Evolutionary conservation across 495 filamentous ascomycete genomes (phyloP).

Genomic region (Neurospora terricola): DNA sequence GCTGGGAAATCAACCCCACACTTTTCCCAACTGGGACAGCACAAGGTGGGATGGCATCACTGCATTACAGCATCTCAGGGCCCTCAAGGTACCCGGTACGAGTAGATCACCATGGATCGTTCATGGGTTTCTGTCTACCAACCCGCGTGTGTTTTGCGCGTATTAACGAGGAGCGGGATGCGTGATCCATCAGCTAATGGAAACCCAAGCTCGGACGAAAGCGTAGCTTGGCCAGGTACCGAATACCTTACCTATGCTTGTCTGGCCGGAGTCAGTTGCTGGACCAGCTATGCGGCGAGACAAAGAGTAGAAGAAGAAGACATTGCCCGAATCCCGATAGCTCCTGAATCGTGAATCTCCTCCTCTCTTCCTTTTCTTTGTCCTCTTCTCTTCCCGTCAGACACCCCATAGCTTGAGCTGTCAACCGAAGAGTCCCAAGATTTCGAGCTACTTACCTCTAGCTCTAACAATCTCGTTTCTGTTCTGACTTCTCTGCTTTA

Average conservation of each 20-base stretch:
- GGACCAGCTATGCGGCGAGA: not conserved
- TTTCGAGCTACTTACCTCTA: not conserved
- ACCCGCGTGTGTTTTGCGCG: not conserved
- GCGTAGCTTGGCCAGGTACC: not conserved
- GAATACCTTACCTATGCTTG: not conserved
- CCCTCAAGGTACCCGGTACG: not conserved
- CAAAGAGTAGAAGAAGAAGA: slow-evolving; percentile 1
- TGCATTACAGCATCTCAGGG: not conserved
- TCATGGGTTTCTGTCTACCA: not conserved
- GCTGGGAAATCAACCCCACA: slow-evolving; percentile 16
- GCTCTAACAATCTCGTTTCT: slow-evolving; percentile 4
- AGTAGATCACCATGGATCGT: not conserved
- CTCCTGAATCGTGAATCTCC: not conserved
- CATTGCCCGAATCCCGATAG: not conserved
- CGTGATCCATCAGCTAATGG: not conserved
- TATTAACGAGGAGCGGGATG: not conserved
- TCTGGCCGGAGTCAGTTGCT: not conserved
- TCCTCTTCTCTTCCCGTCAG: slow-evolving; percentile 3
- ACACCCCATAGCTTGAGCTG: not conserved
- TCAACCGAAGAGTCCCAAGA: not conserved
- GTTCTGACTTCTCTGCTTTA: not conserved
- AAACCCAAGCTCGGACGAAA: not conserved
- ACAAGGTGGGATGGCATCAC: not conserved
- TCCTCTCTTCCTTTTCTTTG: not conserved
- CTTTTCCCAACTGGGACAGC: slow-evolving; percentile 8